These are phyloP conservation scores for Lodderomyces margitis DNA, from an alignment of 1,139 yeast species.

Conservation along the genomic window DNA sequence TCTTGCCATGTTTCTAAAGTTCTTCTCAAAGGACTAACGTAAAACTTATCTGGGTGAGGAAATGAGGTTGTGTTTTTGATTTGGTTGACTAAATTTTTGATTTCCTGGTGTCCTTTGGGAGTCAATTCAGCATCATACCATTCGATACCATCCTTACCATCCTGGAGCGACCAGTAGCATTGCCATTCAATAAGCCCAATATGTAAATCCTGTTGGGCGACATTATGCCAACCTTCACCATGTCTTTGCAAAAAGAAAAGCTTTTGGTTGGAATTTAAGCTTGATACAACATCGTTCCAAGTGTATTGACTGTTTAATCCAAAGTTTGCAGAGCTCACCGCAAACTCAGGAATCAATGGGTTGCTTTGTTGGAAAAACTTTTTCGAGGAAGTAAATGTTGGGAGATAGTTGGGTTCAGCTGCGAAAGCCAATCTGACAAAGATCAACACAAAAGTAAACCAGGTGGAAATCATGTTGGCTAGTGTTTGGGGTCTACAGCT, in stretches of 20 bases:
- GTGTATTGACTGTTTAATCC: conserved; percentile 19
- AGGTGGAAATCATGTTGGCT: not conserved
- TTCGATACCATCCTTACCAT: conserved; percentile 29
- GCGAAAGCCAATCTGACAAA: not conserved
- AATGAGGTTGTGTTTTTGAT: conserved; percentile 17
- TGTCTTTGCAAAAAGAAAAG: conserved; percentile 40
- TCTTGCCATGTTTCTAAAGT: conserved; percentile 33
- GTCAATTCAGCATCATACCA: conserved; percentile 44
- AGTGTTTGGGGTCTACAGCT: too few relatives aligned
- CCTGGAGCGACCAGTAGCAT: conserved; percentile 30
- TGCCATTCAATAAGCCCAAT: conserved; percentile 26
- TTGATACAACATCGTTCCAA: conserved; percentile 17
- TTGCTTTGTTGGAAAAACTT: conserved; percentile 23
- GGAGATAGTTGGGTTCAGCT: conserved; percentile 6
- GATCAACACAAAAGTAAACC: not conserved
- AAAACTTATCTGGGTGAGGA: conserved; percentile 29
- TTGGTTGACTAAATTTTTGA: conserved; percentile 18
- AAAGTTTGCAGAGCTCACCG: conserved; percentile 17
- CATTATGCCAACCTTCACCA: conserved; percentile 42
- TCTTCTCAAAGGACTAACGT: conserved; percentile 36
- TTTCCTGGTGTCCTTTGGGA: conserved; percentile 24
- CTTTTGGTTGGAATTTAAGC: conserved; percentile 19
- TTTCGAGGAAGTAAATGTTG: conserved; percentile 9
- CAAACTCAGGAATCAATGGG: conserved; percentile 11
- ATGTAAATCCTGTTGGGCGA: conserved; percentile 18